Evolutionary conservation across 768 basidiomycete genomes (phyloP), one percentile per base, ranked within the genome.

Genomic region (Calocybe cyanea): DNA sequence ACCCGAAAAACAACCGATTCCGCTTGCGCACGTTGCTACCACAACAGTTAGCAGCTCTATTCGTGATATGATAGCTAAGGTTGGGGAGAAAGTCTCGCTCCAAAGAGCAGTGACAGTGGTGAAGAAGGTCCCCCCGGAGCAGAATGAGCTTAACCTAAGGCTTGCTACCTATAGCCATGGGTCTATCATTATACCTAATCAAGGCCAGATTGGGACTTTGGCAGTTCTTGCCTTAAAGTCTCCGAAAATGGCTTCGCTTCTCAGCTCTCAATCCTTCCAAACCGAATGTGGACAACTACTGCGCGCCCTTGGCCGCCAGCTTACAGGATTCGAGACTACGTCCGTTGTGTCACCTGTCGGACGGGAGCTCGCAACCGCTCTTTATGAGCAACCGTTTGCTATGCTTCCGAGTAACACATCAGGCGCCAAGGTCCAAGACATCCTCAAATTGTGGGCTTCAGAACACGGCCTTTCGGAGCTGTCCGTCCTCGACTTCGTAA

Each of bases 251-350:
- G 46, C 68, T 30, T 58, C 64, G 20, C 57, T 75, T 49, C 60
- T 83, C 36, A 63, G 62, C 13, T 71, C 75, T 2, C 62, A 73
- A 38, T 59, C 58, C n/a, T 83, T 85, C 55, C 65, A 69, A 20
- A 61, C 67, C n/a, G 78, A 86, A 31, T 65, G 89, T 14, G 69
- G 70, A 24, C 72, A 73, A 34, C 70, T 95, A 11, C 81, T 87
- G 53, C 81, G 88, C 18, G 77, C 85, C 2, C 51, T 95, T n/a
- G 86, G 85, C 8, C 77, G 91, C 33, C 93, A 95, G 64, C 83
- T 92, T 41, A 81, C 82, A 17, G 93, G 92, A 2, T 85, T 93
- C 58, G 81, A 87, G 20, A 89, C 89, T 0, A 64, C 65, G 13
- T 69, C 68, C 0, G 68, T 92, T 15, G 63, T 58, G 20, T 52